phyloP scores from a whole-genome alignment of 371 early-diverging fungal genomes.

The Haplosporangium sp. region DNA sequence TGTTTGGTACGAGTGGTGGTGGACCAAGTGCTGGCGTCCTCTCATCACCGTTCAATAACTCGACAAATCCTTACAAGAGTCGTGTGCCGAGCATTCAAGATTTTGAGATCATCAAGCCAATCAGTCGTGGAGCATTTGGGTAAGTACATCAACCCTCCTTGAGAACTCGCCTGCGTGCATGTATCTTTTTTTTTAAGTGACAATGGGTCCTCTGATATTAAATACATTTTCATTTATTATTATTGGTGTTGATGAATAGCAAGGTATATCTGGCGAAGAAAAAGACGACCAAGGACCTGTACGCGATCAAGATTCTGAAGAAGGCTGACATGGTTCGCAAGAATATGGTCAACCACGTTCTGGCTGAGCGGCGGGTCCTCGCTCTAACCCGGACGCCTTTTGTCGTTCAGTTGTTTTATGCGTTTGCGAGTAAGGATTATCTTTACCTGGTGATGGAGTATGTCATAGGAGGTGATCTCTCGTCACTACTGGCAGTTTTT shows the following conservation, averaged over 20 bases:
- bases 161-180: too few species aligned
- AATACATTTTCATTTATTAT: neutral
- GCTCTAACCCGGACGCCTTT: constrained; percentile 87
- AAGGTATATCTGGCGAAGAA: constrained; percentile 88
- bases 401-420: constrained; percentile 91
- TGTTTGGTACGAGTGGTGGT: constrained; percentile 25
- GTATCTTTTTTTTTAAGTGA: neutral
- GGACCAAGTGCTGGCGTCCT: constrained; percentile 17
- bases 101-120: constrained; percentile 89
- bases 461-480: constrained; percentile 96
- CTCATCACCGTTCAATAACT: constrained; percentile 24
- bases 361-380: constrained; percentile 91
- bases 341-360: constrained; percentile 94
- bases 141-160: constrained; percentile 21
- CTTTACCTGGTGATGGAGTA: constrained; percentile 98
- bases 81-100: constrained; percentile 82
- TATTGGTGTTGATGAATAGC: constrained; percentile 1
- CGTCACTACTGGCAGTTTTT: constrained; percentile 81
- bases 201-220: too few species aligned
- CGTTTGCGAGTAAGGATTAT: constrained; percentile 91
- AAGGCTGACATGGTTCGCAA: constrained; percentile 93
- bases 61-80: constrained; percentile 35
- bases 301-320: constrained; percentile 93
- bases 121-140: constrained; percentile 91
- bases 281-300: constrained; percentile 84